A percentile compares a stretch with the other conserved stretches of the same genome.
phyloP scores from a whole-genome alignment of 78 protist genomes.

The Tieghemostelium lacteum region DNA sequence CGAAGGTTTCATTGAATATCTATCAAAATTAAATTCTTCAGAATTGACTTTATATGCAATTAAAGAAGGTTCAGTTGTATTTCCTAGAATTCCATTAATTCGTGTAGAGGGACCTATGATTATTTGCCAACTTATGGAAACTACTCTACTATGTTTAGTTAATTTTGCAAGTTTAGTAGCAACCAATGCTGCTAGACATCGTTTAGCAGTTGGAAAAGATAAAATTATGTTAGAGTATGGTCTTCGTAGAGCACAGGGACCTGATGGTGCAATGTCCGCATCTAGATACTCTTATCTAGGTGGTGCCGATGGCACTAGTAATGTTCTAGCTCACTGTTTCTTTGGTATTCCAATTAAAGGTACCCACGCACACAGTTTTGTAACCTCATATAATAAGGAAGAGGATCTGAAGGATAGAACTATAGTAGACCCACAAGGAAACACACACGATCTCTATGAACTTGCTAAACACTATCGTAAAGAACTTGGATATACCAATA shows the following conservation, averaged over 20 bases:
- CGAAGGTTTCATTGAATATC: conserved; percentile 83
- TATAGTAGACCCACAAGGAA: conserved; percentile 17
- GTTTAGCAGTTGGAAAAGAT: conserved; percentile 86
- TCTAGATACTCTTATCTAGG: conserved; percentile 90
- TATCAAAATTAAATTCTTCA: conserved; percentile 4
- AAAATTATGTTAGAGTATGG: conserved; percentile 93
- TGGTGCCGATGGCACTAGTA: conserved; percentile 93
- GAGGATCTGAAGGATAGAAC: conserved; percentile 35
- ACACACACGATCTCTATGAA: conserved; percentile 44
- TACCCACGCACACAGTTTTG: conserved; percentile 95
- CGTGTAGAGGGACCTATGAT: conserved; percentile 95
- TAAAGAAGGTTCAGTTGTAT: conserved; percentile 89
- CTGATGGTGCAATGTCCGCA: conserved; percentile 92
- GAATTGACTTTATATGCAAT: conserved; percentile 81
- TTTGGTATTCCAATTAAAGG: conserved; percentile 88
- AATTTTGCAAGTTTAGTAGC: conserved; percentile 91
- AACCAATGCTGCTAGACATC: conserved; percentile 95
- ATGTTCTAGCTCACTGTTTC: conserved; percentile 84
- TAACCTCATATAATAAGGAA: conserved; percentile 78
- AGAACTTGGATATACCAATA: conserved; percentile 24
- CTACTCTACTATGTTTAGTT: conserved; percentile 90
- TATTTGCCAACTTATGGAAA: conserved; percentile 94
- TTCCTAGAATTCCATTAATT: conserved; percentile 91
- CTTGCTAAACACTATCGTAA: conserved; percentile 19
- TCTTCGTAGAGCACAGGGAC: conserved; percentile 95